Percentiles rank a stretch among this genome's conserved stretches.
Evolutionary conservation across 305 asterid genomes (phyloP).

Genomic region (Galium porrigens): DNA sequence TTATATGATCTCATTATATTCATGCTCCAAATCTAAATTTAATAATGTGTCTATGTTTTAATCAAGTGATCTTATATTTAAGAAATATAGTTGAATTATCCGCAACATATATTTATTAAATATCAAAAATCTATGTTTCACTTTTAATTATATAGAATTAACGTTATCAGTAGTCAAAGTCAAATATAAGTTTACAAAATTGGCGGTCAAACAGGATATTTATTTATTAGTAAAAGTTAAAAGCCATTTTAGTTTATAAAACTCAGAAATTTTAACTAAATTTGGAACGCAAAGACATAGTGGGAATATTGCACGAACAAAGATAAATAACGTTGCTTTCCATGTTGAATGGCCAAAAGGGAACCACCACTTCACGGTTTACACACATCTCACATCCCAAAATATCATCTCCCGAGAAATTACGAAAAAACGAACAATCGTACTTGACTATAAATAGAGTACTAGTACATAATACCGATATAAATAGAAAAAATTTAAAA

Average conservation of each 20-base stretch:
- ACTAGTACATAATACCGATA: neutral
- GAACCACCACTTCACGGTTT: neutral
- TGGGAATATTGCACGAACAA: constrained; percentile 3
- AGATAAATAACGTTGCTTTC: neutral
- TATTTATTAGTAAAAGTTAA: neutral
- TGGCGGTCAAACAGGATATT: no score
- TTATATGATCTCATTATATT: no score
- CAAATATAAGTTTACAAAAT: no score
- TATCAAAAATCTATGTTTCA: no score
- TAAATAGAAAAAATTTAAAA: neutral
- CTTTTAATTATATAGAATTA: no score
- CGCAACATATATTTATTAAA: no score
- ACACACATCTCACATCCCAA: neutral
- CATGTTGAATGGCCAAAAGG: constrained; percentile 2
- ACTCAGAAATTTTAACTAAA: neutral
- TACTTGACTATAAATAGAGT: neutral
- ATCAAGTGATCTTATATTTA: no score
- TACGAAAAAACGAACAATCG: no score
- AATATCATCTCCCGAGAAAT: neutral
- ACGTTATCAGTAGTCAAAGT: no score
- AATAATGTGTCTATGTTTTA: no score
- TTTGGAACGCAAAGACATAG: neutral
- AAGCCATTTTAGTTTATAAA: neutral
- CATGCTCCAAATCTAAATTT: no score
- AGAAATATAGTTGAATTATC: no score